Conservation (phyloP, 2,329 filamentous ascomycete genomes). For the Claviceps sorghi region DNA sequence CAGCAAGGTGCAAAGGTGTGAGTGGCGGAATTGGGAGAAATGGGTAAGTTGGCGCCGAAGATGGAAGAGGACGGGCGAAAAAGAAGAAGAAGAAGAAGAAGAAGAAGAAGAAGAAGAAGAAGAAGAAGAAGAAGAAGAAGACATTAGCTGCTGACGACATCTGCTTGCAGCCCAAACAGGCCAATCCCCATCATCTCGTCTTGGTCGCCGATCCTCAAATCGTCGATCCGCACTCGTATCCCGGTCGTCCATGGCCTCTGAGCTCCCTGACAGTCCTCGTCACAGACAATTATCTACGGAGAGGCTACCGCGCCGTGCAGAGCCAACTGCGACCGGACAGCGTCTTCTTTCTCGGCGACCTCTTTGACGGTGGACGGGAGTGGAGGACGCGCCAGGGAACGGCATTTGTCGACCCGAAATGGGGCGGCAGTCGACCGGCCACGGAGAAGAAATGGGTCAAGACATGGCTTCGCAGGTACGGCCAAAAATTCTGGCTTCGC, state of each 20-base stretch:
- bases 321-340: constrained; percentile 66
- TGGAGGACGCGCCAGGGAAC: constrained; percentile 61
- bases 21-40: constrained; percentile 79
- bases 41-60: constrained; percentile 51
- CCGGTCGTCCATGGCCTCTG: constrained; percentile 53
- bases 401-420: constrained; percentile 40
- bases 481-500: constrained; percentile 66
- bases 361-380: constrained; percentile 92
- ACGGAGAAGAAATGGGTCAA: constrained; percentile 42
- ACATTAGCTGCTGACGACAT: background rate
- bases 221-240: constrained; percentile 90
- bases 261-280: constrained; percentile 40
- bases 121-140: background rate
- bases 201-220: constrained; percentile 85
- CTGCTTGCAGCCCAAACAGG: constrained; percentile 49
- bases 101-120: background rate
- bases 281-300: constrained; percentile 80
- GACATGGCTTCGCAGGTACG: constrained; percentile 60
- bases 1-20: constrained; percentile 54
- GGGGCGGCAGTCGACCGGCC: constrained; percentile 36
- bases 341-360: constrained; percentile 78
- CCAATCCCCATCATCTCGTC: constrained; percentile 68
- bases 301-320: constrained; percentile 70
- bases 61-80: too few relatives aligned
- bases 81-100: background rate